Conservation (phyloP, 345 rosid species). For the Geranium rotundifolium region DNA sequence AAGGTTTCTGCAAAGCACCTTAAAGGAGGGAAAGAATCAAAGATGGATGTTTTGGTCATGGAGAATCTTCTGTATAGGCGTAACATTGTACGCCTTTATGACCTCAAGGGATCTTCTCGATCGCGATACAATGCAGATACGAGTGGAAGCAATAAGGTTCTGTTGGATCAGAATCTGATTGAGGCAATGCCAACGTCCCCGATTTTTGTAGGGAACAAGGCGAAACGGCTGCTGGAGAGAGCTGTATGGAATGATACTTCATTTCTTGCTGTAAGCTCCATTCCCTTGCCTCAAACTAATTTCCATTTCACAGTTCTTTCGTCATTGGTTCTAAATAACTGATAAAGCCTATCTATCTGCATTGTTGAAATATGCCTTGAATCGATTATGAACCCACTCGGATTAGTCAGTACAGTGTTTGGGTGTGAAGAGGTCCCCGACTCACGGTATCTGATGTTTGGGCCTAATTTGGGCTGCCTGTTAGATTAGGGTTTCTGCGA, state of each 20-base stretch:
- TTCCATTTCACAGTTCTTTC: neutral
- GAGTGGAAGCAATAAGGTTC: conserved; percentile 76
- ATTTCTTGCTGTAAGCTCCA: conserved; percentile 79
- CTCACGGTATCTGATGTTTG: too few species aligned
- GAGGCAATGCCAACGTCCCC: conserved; percentile 98
- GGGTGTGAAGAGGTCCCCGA: too few species aligned
- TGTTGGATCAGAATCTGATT: conserved; percentile 88
- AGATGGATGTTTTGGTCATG: conserved; percentile 92
- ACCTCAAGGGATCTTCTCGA: conserved; percentile 91
- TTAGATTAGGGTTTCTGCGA: too few species aligned
- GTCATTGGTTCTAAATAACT: too few species aligned
- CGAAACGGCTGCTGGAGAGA: conserved; percentile 80
- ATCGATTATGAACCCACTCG: too few species aligned
- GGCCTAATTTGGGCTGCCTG: too few species aligned
- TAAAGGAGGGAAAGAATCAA: conserved; percentile 86
- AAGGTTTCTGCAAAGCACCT: conserved; percentile 70
- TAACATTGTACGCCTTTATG: conserved; percentile 68
- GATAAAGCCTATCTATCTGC: too few species aligned
- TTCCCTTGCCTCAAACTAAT: conserved; percentile 1
- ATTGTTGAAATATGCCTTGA: too few species aligned
- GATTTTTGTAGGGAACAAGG: conserved; percentile 84
- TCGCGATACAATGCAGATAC: conserved; percentile 89
- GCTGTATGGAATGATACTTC: conserved; percentile 97
- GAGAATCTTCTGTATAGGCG: conserved; percentile 88
- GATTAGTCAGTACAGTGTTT: too few species aligned